Evolutionary conservation across 2,329 filamentous ascomycete species (phyloP), one percentile per base, ranked within the genome.

Genomic region (Exophiala calicioides): DNA sequence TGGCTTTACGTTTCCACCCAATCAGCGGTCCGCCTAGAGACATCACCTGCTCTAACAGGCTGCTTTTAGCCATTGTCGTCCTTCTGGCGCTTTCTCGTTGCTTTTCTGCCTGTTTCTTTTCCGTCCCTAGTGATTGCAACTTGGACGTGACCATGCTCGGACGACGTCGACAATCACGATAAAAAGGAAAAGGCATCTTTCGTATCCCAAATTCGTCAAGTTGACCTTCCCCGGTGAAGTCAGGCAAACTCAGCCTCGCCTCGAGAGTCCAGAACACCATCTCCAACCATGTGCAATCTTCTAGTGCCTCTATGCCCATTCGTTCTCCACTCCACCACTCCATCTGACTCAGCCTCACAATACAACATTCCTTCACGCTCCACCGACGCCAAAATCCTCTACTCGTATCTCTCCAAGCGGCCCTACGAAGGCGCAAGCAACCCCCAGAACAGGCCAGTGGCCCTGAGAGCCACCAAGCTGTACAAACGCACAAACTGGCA

Each of bases 401-500:
- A 38, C 43, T 42, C 38, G 9, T 51, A 47, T 34, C 44, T 51
- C 12, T 47, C 48, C 7, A 46, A 47, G 24, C 27, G 33, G 12
- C 43, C 48, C 6, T 47, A 51, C 33, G 35, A 44, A 18, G 29
- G 32, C 27, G 33, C 48, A 15, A 18, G 16, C 19, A 19, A 33
- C 20, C 38, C 18, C 6, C 38, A 39, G 19, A 20, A 31, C 12
- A 43, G 47, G 16, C 33, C 44, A 20, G 23, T 38, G 7, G 44
- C 44, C 19, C 33, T 42, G 13, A 47, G 47, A 27, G 31, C 32
- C 9, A 24, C 32, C n/a, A 36, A 30, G 20, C 43, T 51, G 15
- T 47, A 51, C 38, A 47, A 51, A 26, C 48, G 48, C 32, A 47
- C 43, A 21, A 47, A 6, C 13, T 51, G 48, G 48, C 48, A 51